These are phyloP conservation scores for Solanum tarijense DNA, from an alignment of 257 asterid species.

Conservation along the genomic window DNA sequence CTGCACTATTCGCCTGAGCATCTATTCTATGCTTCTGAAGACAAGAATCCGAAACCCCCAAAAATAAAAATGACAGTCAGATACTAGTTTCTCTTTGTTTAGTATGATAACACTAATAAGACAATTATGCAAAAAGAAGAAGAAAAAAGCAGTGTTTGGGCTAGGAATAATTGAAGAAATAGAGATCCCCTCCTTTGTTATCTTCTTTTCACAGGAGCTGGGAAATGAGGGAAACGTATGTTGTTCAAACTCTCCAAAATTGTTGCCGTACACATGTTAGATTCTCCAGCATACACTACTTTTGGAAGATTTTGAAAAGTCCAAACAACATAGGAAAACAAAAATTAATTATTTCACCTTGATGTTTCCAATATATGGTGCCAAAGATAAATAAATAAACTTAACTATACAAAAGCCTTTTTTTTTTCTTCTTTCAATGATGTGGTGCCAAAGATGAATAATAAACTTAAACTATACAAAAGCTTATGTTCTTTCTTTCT, in stretches of 20 bases:
- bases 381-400: background rate
- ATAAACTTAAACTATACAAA: background rate
- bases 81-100: background rate
- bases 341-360: background rate
- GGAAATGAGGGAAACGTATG: background rate
- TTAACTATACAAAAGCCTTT: background rate
- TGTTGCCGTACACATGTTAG: background rate
- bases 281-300: background rate
- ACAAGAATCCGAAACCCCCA: background rate
- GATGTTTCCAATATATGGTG: background rate
- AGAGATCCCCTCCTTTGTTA: no score
- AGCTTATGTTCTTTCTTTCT: background rate
- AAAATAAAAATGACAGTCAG: background rate
- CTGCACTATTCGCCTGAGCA: slow-evolving; percentile 42
- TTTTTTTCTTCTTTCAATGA: background rate
- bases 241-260: background rate
- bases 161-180: background rate
- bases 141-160: background rate
- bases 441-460: background rate
- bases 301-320: background rate
- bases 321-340: background rate
- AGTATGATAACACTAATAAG: background rate
- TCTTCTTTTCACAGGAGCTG: background rate
- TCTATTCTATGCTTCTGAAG: slow-evolving; percentile 69
- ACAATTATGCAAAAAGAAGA: background rate